phyloP scores from a whole-genome alignment of 139 green algal genomes.

The Klebsormidium nitens region DNA sequence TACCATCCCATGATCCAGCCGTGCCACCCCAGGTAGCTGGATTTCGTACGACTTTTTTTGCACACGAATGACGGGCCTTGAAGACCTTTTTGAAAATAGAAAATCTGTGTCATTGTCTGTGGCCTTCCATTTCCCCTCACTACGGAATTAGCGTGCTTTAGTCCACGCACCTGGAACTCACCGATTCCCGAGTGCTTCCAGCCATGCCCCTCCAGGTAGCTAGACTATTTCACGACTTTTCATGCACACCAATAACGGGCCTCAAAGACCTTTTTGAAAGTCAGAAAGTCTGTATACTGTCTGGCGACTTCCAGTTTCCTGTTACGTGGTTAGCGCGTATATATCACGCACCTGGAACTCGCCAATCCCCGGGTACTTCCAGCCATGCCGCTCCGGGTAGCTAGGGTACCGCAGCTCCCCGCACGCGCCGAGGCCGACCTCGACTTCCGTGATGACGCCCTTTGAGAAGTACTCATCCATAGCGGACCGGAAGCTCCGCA shows the following conservation, averaged over 20 bases:
- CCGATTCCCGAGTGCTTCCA: slow-evolving; percentile 92
- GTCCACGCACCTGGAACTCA: slow-evolving; percentile 73
- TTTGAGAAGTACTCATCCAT: not conserved
- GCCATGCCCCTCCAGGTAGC: too few species aligned
- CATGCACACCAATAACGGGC: too few species aligned
- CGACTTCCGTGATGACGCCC: slow-evolving; percentile 80
- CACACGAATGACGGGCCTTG: too few species aligned
- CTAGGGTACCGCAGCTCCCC: slow-evolving; percentile 93
- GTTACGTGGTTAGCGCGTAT: not conserved
- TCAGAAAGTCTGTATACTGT: too few species aligned
- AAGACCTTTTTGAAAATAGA: slow-evolving; percentile 9
- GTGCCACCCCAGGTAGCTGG: too few species aligned
- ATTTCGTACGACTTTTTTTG: too few species aligned
- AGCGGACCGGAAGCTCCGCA: slow-evolving; percentile 68
- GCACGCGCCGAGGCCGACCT: slow-evolving; percentile 85
- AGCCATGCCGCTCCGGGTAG: slow-evolving; percentile 68
- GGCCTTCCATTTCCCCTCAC: too few species aligned
- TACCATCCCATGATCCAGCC: too few species aligned
- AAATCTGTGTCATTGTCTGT: too few species aligned
- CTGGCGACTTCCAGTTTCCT: too few species aligned
- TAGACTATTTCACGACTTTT: too few species aligned
- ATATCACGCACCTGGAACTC: slow-evolving; percentile 74
- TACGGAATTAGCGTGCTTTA: not conserved
- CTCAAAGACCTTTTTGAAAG: too few species aligned
- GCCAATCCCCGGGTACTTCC: slow-evolving; percentile 91